A percentile compares a stretch with the other conserved stretches of the same genome.
Evolutionary conservation across 192 early-diverging fungal genomes (phyloP).

Genomic region (Physocladia obscura): DNA sequence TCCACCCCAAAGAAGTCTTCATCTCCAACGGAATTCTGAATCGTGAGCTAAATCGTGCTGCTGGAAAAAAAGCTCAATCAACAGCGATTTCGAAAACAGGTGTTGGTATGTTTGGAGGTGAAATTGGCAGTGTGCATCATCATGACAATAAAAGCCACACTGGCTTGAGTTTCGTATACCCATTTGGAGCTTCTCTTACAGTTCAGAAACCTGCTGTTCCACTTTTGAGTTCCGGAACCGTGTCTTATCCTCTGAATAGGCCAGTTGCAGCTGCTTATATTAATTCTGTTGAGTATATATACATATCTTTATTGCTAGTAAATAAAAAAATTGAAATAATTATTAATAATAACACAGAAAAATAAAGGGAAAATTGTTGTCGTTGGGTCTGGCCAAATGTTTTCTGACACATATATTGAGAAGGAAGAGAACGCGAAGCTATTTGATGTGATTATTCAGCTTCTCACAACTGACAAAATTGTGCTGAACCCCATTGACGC

Average conservation of each 20-base stretch:
- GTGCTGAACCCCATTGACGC: slow-evolving; percentile 60
- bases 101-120: slow-evolving; percentile 22
- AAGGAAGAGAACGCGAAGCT: slow-evolving; percentile 65
- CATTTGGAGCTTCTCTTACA: slow-evolving; percentile 61
- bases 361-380: slow-evolving; percentile 55
- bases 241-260: slow-evolving; percentile 62
- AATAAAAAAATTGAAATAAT: too few species aligned
- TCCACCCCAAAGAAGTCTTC: slow-evolving; percentile 66
- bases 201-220: slow-evolving; percentile 67
- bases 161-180: slow-evolving; percentile 48
- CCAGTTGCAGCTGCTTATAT: slow-evolving; percentile 56
- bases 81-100: not conserved
- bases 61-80: slow-evolving; percentile 49
- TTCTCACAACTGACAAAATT: slow-evolving; percentile 61
- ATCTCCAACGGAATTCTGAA: slow-evolving; percentile 62
- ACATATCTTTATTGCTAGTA: slow-evolving; percentile 35
- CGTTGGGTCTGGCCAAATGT: slow-evolving; percentile 55
- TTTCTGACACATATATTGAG: slow-evolving; percentile 61
- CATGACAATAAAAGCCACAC: slow-evolving; percentile 28
- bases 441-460: slow-evolving; percentile 59
- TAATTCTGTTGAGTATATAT: too few species aligned
- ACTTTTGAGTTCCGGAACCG: slow-evolving; percentile 57
- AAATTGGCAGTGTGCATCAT: not conserved
- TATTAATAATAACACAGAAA: slow-evolving; percentile 20
- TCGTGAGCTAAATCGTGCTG: slow-evolving; percentile 59